Percentiles rank a stretch among this genome's conserved stretches.
These are phyloP conservation scores for Jacaranda mimosifolia DNA, from an alignment of 257 asterid species.

Conservation along the genomic window DNA sequence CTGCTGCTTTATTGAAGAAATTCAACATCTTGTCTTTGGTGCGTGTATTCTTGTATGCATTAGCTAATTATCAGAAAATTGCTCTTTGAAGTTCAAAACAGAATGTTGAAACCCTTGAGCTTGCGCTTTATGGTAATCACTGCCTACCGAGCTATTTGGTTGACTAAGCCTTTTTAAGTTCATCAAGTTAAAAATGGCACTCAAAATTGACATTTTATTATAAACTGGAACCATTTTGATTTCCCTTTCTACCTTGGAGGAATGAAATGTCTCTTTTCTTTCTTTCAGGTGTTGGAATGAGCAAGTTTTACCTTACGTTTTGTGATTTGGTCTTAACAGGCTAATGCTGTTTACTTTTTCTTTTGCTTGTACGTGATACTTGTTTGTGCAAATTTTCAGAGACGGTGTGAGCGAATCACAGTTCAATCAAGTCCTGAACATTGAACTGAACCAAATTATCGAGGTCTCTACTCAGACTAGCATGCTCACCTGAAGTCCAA, in stretches of 20 bases:
- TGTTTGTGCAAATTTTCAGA: constrained; percentile 48
- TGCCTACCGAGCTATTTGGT: neutral
- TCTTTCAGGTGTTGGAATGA: too few relatives aligned
- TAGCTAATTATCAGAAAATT: neutral
- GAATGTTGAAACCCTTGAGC: neutral
- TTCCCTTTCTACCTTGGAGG: too few relatives aligned
- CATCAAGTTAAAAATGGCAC: too few relatives aligned
- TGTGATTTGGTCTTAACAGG: neutral
- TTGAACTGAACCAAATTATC: constrained; percentile 81
- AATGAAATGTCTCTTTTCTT: neutral
- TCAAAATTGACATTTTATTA: too few relatives aligned
- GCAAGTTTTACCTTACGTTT: neutral
- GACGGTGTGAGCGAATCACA: constrained; percentile 95
- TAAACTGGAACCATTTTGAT: too few relatives aligned
- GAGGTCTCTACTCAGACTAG: constrained; percentile 56
- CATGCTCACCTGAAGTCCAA: neutral
- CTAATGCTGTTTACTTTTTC: neutral
- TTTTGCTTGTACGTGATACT: constrained; percentile 7
- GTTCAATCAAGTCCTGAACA: constrained; percentile 83
- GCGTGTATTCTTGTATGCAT: neutral
- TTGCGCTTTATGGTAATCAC: neutral
- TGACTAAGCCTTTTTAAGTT: too few relatives aligned
- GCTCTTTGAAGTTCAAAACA: neutral
- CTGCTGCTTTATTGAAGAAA: neutral
- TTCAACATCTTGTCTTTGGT: neutral